Evolutionary conservation across 257 asterid genomes (phyloP), one percentile per base, ranked within the genome.

Genomic region (Penstemon davidsonii): DNA sequence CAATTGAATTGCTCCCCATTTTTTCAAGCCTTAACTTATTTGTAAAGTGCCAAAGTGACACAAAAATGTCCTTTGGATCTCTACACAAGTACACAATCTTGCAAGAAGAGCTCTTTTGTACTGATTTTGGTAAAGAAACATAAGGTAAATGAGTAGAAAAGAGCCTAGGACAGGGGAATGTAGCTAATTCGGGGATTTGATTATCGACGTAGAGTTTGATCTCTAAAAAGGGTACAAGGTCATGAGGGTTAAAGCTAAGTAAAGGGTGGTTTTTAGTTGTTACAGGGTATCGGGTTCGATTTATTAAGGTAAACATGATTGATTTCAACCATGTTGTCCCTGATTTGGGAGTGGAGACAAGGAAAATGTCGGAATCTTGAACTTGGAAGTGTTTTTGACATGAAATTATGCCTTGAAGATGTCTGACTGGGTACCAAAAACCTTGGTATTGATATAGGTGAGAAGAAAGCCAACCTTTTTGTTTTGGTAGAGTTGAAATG

Each of bases 291-390:
- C 9, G 60, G 0, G 49, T 9, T 6, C 91, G 82, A 57, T 85
- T 72, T 5, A 73, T 19, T 3, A 80, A 40, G 73, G 88, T 38
- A 56, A 78, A 85, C 4, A 74, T 11, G 67, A 85, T 57, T 2
- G 90, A 81, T 54, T 82, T 82, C 50, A 85, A 77, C 90, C 88
- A 80, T 0, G 88, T 82, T 8, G 90, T 82, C 67, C 83, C 84
- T 8, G 86, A 86, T 68, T 86, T 86, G 6, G 93, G 88, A 18
- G 74, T 46, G 55, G 90, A 74, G 8, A 74, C 84, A 8, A 86
- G 83, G 5, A 86, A 54, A 43, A 84, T 12, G 58, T 86, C 90
- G 33, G 64, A 44, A 1, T 43, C 13, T 69, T 67, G 77, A 15
- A 67, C 69, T 4, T 57, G 66, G 65, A 87, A 87, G 62, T 77